Base-by-base conservation (phyloP, 2,329 filamentous ascomycete genomes). In the Colletotrichum navitas region DNA sequence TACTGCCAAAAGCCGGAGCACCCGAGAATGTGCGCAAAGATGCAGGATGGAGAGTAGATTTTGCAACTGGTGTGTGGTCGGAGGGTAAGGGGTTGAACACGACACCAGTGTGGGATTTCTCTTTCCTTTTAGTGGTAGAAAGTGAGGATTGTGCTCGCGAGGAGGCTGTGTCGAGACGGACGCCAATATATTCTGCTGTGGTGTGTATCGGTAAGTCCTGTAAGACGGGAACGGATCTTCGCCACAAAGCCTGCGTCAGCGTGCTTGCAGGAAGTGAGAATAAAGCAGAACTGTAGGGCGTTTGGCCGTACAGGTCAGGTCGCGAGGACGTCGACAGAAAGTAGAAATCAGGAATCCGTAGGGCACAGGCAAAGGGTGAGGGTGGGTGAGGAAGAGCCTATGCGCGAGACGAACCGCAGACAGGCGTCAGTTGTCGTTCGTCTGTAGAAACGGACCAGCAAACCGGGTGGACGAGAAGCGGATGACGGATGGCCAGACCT, bases 241-340 rank as follows among this genome's bases (percentile, higher is more conserved):
- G 64, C 68, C 68, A 68, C 68, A 63, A 62, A 71, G 58, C 64
- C 68, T 68, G 68, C 64, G 68, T 63, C 68, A 68, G 64, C 58
- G n/a, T 51, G 43, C 41, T 59, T 68, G 56, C 64, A 71, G 52
- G 58, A 10, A 58, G 43, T 47, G 64, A 63, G 43, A 14, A 32
- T 66, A 34, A 41, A 34, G 11, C 14, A 45, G 49, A 14, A 11
- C 26, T 41, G 39, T 39, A 18, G 26, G 21, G 26, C 7, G 49
- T 34, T n/a, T 11, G 34, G 24, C 32, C 18, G 18, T 32, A 29
- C n/a, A 14, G n/a, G 32, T 21, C 29, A 58, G 26, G 29, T 70
- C 39, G 45, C 55, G 24, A 60, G 55, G 67, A n/a, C 29, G 52
- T 63, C 47, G 26, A 29, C 16, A 36, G 62, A 24, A 52, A 8